Base-by-base conservation (phyloP, 345 rosid species). In the Lepidium africanum region DNA sequence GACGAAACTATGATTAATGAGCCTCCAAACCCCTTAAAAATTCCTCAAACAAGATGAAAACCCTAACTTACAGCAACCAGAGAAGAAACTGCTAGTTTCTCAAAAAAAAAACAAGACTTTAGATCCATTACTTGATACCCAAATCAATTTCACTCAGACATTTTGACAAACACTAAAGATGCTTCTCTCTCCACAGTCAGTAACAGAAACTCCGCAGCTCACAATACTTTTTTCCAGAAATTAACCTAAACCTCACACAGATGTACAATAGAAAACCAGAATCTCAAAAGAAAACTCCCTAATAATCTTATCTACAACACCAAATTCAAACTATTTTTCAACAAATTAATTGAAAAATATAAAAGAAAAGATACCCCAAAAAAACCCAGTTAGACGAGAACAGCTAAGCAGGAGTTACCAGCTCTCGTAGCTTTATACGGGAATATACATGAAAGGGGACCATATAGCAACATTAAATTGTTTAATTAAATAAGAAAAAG, bases 351-450 rank as follows among this genome's bases (percentile, higher is more conserved):
- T 47, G 45, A 65, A n/a, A n/a, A 15, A 51, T 3, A 37, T 35
- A 15, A 38, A 15, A 27, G 13, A 68, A 60, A 51, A 23, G 42
- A 49, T 2, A 23, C 19, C 23, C 5, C 51, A 73, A 30, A 17
- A 27, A 45, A 67, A 32, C 75, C 64, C 70, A 75, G 62, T 69
- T 71, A 62, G 72, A 35, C 72, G 71, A 73, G 69, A 55, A 76
- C 79, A 63, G 47, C 76, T 69, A 74, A 61, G 74, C 74, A 69
- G 65, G 16, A 67, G 73, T 67, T 67, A 68, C 51, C 65, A 68
- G 53, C 65, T 54, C 63, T 71, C 33, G 6, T 33, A 54, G 19
- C 32, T 64, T 68, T 69, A 67, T 75, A 74, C 58, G 73, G 69
- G 61, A 65, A 71, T 61, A 53, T 62, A 64, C 67, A 65, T 59